Evolutionary conservation across 2,329 filamentous ascomycete genomes (phyloP), one percentile per base, ranked within the genome.

Genomic region (Alternaria arborescens): DNA sequence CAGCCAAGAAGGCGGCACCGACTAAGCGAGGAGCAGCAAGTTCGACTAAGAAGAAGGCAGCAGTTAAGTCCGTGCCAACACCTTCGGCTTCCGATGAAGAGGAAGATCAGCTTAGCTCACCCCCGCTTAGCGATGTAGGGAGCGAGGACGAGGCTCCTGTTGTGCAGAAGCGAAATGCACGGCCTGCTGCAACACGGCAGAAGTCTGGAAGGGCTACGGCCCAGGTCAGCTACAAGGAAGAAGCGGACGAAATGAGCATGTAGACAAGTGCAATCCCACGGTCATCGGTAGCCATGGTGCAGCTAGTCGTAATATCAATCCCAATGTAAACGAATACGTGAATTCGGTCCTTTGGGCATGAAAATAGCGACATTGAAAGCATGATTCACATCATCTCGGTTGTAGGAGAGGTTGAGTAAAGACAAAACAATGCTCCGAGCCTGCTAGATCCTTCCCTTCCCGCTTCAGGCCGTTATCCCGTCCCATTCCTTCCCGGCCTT

Each of bases 71-170:
- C 28, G 80, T 77, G n/a, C 77, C 78, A 48, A 83, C 81, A 32
- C 82, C 82, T 18, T 80, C 77, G 56, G 68, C 77, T 12, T 78
- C 78, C 48, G 76, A 78, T 58, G 73, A 77, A 46, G 77, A 78
- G 40, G 77, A 78, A 38, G 69, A 69, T 61, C 55, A 64, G 34
- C 67, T 68, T 61, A 73, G 75, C 44, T 77, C 79, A 12, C 76
- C 77, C 51, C 61, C 71, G 52, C 76, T 82, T 64, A 77, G 78
- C 59, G 80, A 82, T 57, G 66, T 82, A 41, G 80, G 77, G 38
- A 66, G 65, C 20, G 69, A 71, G 51, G 66, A 68, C 52, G 60
- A 69, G 58, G 60, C 52, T 63, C 64, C 66, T 65, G 64, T 55
- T 53, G 61, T 62, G 58, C 67, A 65, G 65, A 72, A 70, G 64